A percentile compares a stretch with the other conserved stretches of the same genome.
Conservation (phyloP, 1,139 yeast genomes). For the Pichia sp. region DNA sequence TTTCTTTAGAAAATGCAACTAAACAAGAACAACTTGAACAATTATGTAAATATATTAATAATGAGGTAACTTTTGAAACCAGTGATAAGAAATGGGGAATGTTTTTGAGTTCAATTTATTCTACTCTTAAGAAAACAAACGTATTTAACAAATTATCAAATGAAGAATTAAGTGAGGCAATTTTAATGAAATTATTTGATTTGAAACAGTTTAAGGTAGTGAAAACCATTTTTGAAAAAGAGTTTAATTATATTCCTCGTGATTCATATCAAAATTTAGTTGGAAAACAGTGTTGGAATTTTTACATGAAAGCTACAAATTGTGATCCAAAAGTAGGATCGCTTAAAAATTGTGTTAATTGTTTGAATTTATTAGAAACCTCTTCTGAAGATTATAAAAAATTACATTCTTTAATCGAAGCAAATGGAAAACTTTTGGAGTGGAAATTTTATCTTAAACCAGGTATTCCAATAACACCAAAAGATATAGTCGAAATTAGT, state of each 20-base stretch:
- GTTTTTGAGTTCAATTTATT: slow-evolving; percentile 33
- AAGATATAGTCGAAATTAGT: slow-evolving; percentile 30
- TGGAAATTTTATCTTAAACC: slow-evolving; percentile 33
- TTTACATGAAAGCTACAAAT: slow-evolving; percentile 43
- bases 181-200: slow-evolving; percentile 38
- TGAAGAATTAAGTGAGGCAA: slow-evolving; percentile 30
- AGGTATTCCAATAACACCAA: slow-evolving; percentile 37
- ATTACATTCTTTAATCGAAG: slow-evolving; percentile 35
- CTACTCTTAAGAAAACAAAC: slow-evolving; percentile 30
- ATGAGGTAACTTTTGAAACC: slow-evolving; percentile 26
- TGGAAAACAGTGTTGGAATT: slow-evolving; percentile 46
- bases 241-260: slow-evolving; percentile 17
- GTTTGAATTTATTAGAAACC: slow-evolving; percentile 35
- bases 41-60: slow-evolving; percentile 20
- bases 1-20: slow-evolving; percentile 31
- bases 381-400: slow-evolving; percentile 31
- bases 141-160: slow-evolving; percentile 27
- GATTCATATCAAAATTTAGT: slow-evolving; percentile 19
- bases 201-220: slow-evolving; percentile 35
- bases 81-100: slow-evolving; percentile 32
- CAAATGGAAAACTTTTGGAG: slow-evolving; percentile 30
- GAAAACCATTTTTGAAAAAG: slow-evolving; percentile 19
- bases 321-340: slow-evolving; percentile 45
- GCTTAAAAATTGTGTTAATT: slow-evolving; percentile 37
- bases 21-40: slow-evolving; percentile 19